Base-by-base conservation (phyloP, 1,139 yeast species). In the Pichia sp. region DNA sequence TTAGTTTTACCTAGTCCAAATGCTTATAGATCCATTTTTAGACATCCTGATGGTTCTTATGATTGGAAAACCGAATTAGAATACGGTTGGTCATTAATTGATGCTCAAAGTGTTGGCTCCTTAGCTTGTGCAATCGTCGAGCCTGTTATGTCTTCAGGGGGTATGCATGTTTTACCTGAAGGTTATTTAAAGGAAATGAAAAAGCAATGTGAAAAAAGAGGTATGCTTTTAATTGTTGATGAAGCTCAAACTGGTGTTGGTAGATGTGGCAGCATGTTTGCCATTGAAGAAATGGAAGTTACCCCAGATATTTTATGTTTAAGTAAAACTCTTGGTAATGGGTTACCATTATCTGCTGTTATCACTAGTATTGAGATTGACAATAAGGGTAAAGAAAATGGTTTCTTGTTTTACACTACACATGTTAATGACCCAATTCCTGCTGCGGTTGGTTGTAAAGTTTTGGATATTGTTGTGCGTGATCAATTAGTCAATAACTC, bases 221-320 rank as follows among this genome's bases (percentile, higher is more conserved):
- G 52, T 6, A 53, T 56, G 53, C 44, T 56, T 16, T 37, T 56
- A 24, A 59, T 61, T 25, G 50, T 59, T 28, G 65, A 60, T 45
- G 65, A 62, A 40, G 60, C 61, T 29, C 63, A 61, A n/a, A 61
- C 64, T 2, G 65, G 64, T 2, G 54, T 61, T 41, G 65, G 64
- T 19, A 51, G 64, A 41, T 57, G 62, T 18, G 65, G 65, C 9
- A 53, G 53, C 23, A 52, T 59, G 48, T 61, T 62, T 42, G 63
- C 62, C 2, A 54, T 53, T 35, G 54, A 60, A 21, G 60, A 55
- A 33, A 49, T 54, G 16, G 58, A 57, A 14, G 55, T 61, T 20
- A 54, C 50, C 20, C 65, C 65, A 4, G 64, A 61, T 42, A 59
- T 62, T 20, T 41, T 60, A 20, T 53, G 60, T 27, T 52, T 60